These are phyloP conservation scores for Vigna hirtella DNA, from an alignment of 306 rosid species.

Conservation along the genomic window DNA sequence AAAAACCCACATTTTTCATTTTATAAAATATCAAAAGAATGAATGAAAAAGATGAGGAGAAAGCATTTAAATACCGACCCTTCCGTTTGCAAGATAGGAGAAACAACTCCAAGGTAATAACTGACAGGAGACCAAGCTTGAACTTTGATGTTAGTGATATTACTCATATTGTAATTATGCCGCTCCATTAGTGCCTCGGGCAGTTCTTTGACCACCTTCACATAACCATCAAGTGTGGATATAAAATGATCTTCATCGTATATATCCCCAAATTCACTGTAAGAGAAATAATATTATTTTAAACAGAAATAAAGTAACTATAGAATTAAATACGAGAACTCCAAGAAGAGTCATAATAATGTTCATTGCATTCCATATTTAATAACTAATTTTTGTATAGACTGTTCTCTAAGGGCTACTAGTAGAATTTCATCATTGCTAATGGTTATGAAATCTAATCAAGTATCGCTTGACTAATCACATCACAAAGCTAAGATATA, in stretches of 20 bases:
- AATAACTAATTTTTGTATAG: conserved; percentile 9
- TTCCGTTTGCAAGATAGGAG: conserved; percentile 77
- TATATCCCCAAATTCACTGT: conserved; percentile 86
- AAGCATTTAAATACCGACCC: conserved; percentile 64
- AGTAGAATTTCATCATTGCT: conserved; percentile 18
- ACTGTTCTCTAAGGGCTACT: neutral
- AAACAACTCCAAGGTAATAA: conserved; percentile 80
- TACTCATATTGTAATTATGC: conserved; percentile 68
- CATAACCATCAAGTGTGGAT: conserved; percentile 81
- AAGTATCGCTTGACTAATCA: conserved; percentile 18
- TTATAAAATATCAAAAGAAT: conserved; percentile 9
- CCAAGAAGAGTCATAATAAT: conserved; percentile 23
- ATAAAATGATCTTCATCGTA: conserved; percentile 90
- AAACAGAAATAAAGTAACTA: conserved; percentile 22
- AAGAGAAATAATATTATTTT: conserved; percentile 35
- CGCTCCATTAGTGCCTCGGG: conserved; percentile 74
- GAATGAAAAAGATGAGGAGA: conserved; percentile 24
- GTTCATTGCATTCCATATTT: conserved; percentile 13
- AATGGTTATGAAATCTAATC: conserved; percentile 34
- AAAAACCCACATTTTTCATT: conserved; percentile 14
- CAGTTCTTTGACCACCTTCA: conserved; percentile 89
- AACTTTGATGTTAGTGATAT: conserved; percentile 72
- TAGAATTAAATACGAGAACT: conserved; percentile 31
- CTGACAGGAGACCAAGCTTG: conserved; percentile 90
- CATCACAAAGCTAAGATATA: conserved; percentile 1